Base-by-base conservation (phyloP, 345 rosid species). In the Nephelium lappaceum region DNA sequence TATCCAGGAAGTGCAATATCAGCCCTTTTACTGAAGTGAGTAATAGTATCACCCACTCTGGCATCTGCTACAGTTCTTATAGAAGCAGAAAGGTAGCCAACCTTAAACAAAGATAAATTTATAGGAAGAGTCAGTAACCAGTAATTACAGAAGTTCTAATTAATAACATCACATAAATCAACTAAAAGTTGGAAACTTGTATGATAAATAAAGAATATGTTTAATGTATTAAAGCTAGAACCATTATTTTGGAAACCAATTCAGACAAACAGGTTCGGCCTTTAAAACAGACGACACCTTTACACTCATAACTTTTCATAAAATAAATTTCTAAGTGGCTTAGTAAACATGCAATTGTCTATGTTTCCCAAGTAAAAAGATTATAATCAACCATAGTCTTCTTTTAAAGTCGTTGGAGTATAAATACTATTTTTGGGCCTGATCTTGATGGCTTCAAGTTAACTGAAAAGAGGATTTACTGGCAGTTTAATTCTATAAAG, bases 31-130 rank as follows among this genome's bases (percentile, higher is more conserved):
- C 79, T 36, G 74, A 69, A 88, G 71, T 83, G 92, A 68, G 97
- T 93, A 63, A 95, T 80, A 61, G 99, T 95, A 83, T 93, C 99
- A 85, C 99, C 99, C 70, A 95, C 99, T 77, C 98, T 87, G 68
- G 99, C 98, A 92, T 95, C 99, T 72, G 97, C 98, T 68, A 96
- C 98, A 14, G 97, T 91, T 85, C 97, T 86, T 81, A 95, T 87
- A 70, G 99, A 95, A 77, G 99, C 99, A 72, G 99, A 89, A 79
- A 95, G 83, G 89, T 95, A 96, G 47, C 99, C 99, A 27, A 96
- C 98, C 98, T 95, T 86, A 69, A 83, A 73, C 21, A 69, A 67
- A 69, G 77, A 67, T 41, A 36, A 31, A 43, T 57, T 53, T 43
- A 55, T 2, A 8, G 39, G 60, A 57, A 57, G 27, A 70, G 5